Conservation (phyloP, 2,329 filamentous ascomycete genomes). For the Fusarium xylarioides region DNA sequence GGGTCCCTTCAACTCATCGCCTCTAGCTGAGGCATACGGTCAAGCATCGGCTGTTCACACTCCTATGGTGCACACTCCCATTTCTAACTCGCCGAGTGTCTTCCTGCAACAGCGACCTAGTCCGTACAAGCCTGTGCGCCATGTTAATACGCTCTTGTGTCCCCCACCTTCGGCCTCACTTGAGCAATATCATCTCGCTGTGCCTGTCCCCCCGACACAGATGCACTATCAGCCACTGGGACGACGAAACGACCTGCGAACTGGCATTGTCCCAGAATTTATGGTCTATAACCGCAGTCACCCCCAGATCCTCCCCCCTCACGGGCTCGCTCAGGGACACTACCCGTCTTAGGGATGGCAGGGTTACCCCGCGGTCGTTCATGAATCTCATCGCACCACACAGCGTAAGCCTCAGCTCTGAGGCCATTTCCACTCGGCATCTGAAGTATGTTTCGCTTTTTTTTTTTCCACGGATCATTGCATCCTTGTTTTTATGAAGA, state of each 20-base stretch:
- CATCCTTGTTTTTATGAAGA: slow-evolving; percentile 26
- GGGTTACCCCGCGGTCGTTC: slow-evolving; percentile 16
- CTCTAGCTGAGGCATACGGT: slow-evolving; percentile 69
- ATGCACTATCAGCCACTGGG: slow-evolving; percentile 87
- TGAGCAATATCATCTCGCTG: slow-evolving; percentile 72
- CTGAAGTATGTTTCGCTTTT: background rate
- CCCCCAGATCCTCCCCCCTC: slow-evolving; percentile 39
- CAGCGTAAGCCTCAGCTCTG: background rate
- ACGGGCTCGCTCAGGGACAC: slow-evolving; percentile 45
- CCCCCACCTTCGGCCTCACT: slow-evolving; percentile 84
- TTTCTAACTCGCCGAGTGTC: slow-evolving; percentile 84
- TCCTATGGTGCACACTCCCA: slow-evolving; percentile 67
- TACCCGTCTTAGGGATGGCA: slow-evolving; percentile 49
- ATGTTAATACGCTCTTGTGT: slow-evolving; percentile 90
- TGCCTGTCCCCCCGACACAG: slow-evolving; percentile 70
- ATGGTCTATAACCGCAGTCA: slow-evolving; percentile 48
- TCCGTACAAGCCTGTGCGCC: slow-evolving; percentile 89
- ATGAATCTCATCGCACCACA: background rate
- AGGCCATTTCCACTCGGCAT: slow-evolving; percentile 4
- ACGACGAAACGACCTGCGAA: slow-evolving; percentile 72
- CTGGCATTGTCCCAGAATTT: slow-evolving; percentile 76
- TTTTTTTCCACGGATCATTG: slow-evolving; percentile 20
- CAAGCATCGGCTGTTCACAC: slow-evolving; percentile 64
- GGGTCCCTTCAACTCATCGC: slow-evolving; percentile 67
- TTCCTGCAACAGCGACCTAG: slow-evolving; percentile 90